phyloP scores from a whole-genome alignment of 805 yeast genomes.

The Saturnispora diversa region DNA sequence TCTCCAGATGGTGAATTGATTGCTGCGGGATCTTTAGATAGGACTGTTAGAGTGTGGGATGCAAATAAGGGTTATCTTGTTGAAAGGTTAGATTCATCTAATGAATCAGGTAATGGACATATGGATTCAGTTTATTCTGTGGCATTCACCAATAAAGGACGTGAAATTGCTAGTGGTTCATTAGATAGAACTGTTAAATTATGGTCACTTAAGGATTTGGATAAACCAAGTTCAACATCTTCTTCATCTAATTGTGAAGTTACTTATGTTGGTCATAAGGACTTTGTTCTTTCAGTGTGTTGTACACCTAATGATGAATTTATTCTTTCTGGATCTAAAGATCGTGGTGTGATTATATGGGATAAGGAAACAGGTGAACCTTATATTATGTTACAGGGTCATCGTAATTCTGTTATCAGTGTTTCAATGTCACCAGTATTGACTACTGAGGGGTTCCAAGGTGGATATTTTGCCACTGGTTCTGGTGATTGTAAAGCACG shows the following conservation, averaged over 20 bases:
- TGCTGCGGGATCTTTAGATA: slow-evolving; percentile 94
- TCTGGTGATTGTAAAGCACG: slow-evolving; percentile 96
- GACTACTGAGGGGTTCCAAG: slow-evolving; percentile 44
- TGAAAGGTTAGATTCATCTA: slow-evolving; percentile 85
- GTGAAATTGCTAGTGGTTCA: slow-evolving; percentile 89
- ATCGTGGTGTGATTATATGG: slow-evolving; percentile 96
- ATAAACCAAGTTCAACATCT: slow-evolving; percentile 36
- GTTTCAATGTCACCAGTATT: slow-evolving; percentile 86
- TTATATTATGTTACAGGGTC: slow-evolving; percentile 92
- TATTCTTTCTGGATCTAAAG: slow-evolving; percentile 90
- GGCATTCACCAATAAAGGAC: slow-evolving; percentile 85
- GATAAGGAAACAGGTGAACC: slow-evolving; percentile 88
- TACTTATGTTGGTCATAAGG: slow-evolving; percentile 92
- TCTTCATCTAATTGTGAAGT: slow-evolving; percentile 63
- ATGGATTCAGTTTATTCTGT: slow-evolving; percentile 94
- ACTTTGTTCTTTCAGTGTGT: slow-evolving; percentile 89
- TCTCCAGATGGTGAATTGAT: slow-evolving; percentile 90
- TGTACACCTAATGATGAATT: slow-evolving; percentile 89
- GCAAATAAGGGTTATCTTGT: slow-evolving; percentile 85
- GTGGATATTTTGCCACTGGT: slow-evolving; percentile 92
- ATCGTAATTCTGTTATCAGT: slow-evolving; percentile 88
- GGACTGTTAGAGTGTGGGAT: slow-evolving; percentile 96
- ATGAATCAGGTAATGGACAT: slow-evolving; percentile 85
- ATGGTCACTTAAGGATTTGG: slow-evolving; percentile 74
- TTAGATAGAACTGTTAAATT: slow-evolving; percentile 92